Percentiles rank a stretch among this genome's conserved stretches.
phyloP scores from a whole-genome alignment of 2,329 filamentous ascomycete species.

The Berkeleyomyces rouxiae region DNA sequence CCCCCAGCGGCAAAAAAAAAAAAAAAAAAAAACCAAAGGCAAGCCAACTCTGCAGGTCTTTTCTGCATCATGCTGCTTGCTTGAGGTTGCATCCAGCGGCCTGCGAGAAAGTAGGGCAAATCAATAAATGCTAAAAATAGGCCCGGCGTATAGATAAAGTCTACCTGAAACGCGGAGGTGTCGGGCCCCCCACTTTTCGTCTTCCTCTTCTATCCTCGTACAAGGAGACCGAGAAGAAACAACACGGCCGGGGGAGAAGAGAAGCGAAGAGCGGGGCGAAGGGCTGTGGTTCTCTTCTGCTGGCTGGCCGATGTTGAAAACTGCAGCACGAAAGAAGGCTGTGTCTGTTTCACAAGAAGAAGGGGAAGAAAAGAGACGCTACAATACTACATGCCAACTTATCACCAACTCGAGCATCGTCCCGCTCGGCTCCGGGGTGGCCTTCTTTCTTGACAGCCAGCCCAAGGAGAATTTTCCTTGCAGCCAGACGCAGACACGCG shows the following conservation, averaged over 20 bases:
- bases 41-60: not conserved
- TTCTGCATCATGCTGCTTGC: too few species aligned
- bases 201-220: not conserved
- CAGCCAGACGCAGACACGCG: too few species aligned
- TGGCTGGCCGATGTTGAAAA: not conserved
- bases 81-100: too few species aligned
- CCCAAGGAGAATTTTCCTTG: not conserved
- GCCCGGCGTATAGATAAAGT: not conserved
- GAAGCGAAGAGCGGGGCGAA: not conserved
- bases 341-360: conserved; percentile 1
- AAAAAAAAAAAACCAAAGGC: not conserved
- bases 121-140: not conserved
- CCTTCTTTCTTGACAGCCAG: not conserved
- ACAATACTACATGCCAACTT: not conserved
- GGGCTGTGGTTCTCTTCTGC: not conserved
- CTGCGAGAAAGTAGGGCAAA: too few species aligned
- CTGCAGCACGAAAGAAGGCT: not conserved
- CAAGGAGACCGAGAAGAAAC: not conserved
- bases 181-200: not conserved
- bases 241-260: not conserved
- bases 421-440: not conserved
- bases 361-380: not conserved
- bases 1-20: not conserved
- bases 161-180: conserved; percentile 5
- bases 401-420: not conserved